Base-by-base conservation (phyloP, 768 basidiomycete genomes). In the Amanita thiersii region DNA sequence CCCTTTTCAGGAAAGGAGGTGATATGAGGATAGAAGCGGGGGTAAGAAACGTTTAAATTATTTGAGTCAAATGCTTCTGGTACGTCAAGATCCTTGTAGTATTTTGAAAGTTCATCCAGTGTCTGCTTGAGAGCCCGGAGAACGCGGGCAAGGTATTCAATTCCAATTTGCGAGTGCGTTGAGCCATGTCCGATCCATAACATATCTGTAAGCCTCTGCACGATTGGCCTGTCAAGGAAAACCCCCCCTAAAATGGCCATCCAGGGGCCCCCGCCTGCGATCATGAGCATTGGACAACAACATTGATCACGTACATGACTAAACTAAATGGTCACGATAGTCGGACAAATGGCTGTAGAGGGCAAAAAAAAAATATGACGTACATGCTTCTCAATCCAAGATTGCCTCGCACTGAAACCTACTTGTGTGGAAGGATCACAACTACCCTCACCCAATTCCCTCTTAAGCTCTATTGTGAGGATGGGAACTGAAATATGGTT, bases 241-340 rank as follows among this genome's bases (percentile, higher is more conserved):
- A 46, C 21, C 6, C 37, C 41, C 5, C 50, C 52, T 37, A 55
- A 12, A 42, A 51, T 47, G 35, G 35, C 17, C 1, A 53, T 11
- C 50, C 52, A 53, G 4, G 50, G 48, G 28, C 50, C 50, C 12
- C 40, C 52, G n/a, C 36, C 45, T 28, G 48, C 54, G 10, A 53
- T 21, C 12, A 51, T 15, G 17, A 53, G 42, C 2, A 46, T 55
- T 18, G 48, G 54, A 39, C 54, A 53, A 29, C 48, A 51, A 39
- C 46, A 50, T 34, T 47, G 47, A 2, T 55, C 47, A n/a, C 47
- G 52, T 39, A 51, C 12, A 15, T 11, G 11, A 4, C 5, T 17
- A n/a, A 20, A n/a, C 34, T 19, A n/a, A 31, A 31, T 10, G 3
- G 17, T 10, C 9, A 31, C 30, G n/a, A n/a, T n/a, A n/a, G n/a